A percentile compares a stretch with the other conserved stretches of the same genome.
These are phyloP conservation scores for Capronia americana DNA, from an alignment of 2,329 filamentous ascomycete genomes.

Conservation along the genomic window DNA sequence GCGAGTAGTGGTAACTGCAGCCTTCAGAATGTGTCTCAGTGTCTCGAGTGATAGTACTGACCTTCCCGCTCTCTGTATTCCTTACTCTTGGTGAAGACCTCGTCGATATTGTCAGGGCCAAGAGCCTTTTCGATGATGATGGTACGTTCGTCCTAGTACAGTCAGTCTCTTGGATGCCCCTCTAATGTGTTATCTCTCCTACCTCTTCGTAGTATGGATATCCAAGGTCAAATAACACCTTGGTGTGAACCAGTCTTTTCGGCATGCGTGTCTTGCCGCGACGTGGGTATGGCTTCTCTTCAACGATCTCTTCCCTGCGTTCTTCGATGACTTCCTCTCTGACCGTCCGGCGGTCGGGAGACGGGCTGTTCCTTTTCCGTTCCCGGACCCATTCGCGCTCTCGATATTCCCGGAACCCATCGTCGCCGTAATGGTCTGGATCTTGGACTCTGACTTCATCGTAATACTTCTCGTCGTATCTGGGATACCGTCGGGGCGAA, in stretches of 20 bases:
- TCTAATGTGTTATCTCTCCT: constrained; percentile 41
- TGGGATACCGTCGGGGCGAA: constrained; percentile 60
- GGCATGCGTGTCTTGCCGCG: constrained; percentile 92
- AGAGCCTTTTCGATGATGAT: constrained; percentile 84
- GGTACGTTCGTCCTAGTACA: constrained; percentile 68
- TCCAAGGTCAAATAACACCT: constrained; percentile 80
- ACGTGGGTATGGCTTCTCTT: constrained; percentile 69
- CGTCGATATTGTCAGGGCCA: constrained; percentile 88
- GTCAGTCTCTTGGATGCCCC: constrained; percentile 40
- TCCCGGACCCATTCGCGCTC: constrained; percentile 64
- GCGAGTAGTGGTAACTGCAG: constrained; percentile 39
- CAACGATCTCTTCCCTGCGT: constrained; percentile 51
- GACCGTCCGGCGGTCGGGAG: constrained; percentile 36
- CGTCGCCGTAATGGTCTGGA: constrained; percentile 72
- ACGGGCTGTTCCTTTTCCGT: constrained; percentile 46
- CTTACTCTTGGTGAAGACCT: constrained; percentile 82
- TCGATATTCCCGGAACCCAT: constrained; percentile 71
- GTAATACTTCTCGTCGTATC: constrained; percentile 62
- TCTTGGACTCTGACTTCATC: constrained; percentile 74
- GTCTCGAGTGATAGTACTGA: constrained; percentile 16
- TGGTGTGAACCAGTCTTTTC: constrained; percentile 76
- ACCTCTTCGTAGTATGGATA: constrained; percentile 91
- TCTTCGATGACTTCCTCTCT: constrained; percentile 42
- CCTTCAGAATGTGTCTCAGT: constrained; percentile 15
- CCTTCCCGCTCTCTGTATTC: constrained; percentile 61